These are phyloP conservation scores for Parathielavia appendiculata DNA, from an alignment of 495 filamentous ascomycete species.

Conservation along the genomic window DNA sequence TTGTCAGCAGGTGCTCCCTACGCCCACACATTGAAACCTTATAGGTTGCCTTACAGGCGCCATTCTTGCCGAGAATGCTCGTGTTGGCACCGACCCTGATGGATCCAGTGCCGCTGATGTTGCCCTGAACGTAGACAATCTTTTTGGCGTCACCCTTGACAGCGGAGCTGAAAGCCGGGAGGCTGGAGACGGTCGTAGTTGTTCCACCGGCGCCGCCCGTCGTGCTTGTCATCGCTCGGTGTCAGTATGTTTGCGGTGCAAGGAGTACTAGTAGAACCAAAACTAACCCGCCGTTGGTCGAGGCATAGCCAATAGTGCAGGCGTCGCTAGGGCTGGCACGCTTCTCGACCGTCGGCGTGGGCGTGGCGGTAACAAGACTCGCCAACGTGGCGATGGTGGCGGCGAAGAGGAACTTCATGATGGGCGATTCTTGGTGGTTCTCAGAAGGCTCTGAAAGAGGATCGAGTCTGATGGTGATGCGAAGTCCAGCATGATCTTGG, in stretches of 20 bases:
- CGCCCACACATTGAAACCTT: not conserved
- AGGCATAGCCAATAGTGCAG: conserved; percentile 2
- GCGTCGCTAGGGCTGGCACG: not conserved
- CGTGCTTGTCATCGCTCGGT: not conserved
- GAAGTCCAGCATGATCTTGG: not conserved
- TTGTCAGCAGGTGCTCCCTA: not conserved
- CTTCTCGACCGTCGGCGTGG: not conserved
- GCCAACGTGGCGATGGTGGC: conserved; percentile 4
- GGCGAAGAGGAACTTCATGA: conserved; percentile 6
- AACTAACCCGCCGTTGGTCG: conserved; percentile 2
- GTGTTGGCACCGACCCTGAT: conserved; percentile 2
- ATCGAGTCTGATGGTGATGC: not conserved
- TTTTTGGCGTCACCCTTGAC: conserved; percentile 4
- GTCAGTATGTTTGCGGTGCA: not conserved
- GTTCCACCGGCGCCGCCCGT: conserved; percentile 3
- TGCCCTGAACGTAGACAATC: conserved; percentile 1
- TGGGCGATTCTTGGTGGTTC: not conserved
- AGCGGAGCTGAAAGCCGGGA: not conserved
- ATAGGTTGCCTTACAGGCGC: not conserved
- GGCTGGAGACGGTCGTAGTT: conserved; percentile 1
- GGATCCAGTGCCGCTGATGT: not conserved
- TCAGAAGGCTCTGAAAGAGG: not conserved
- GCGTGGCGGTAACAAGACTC: not conserved
- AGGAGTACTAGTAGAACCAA: not conserved
- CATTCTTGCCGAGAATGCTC: not conserved